Conservation (phyloP, 2,329 filamentous ascomycete species). For the Cordyceps cicadae region DNA sequence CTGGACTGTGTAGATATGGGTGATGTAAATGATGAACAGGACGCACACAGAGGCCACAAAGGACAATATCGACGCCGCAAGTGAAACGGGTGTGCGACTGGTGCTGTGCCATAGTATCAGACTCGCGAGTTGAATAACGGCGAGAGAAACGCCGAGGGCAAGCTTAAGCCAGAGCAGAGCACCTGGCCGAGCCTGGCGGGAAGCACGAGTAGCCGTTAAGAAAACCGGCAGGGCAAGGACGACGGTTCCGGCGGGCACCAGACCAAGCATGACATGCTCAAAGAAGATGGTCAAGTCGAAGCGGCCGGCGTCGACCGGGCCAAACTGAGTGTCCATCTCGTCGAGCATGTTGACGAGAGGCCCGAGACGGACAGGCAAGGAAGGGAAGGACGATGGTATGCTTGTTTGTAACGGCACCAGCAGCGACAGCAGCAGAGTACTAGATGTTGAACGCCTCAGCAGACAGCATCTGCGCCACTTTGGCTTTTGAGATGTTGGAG, state of each 20-base stretch:
- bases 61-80: conserved; percentile 21
- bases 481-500: not conserved
- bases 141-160: not conserved
- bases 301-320: conserved; percentile 32
- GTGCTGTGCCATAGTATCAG: conserved; percentile 20
- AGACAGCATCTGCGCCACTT: not conserved
- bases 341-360: not conserved
- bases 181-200: not conserved
- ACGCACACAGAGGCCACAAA: conserved; percentile 22
- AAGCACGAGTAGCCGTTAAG: not conserved
- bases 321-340: conserved; percentile 22
- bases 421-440: not conserved
- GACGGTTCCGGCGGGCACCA: not conserved
- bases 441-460: not conserved
- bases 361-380: not conserved
- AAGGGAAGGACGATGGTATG: not conserved
- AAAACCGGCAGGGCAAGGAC: not conserved
- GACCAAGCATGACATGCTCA: not conserved
- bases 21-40: conserved; percentile 22
- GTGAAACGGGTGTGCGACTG: conserved; percentile 17
- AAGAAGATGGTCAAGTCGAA: conserved; percentile 19
- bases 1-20: conserved; percentile 25
- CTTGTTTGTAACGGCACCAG: no score
- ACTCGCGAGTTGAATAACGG: conserved; percentile 18
- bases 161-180: conserved; percentile 18